These are phyloP conservation scores for Leccinum ochraceum DNA, from an alignment of 768 basidiomycete genomes.

Conservation along the genomic window DNA sequence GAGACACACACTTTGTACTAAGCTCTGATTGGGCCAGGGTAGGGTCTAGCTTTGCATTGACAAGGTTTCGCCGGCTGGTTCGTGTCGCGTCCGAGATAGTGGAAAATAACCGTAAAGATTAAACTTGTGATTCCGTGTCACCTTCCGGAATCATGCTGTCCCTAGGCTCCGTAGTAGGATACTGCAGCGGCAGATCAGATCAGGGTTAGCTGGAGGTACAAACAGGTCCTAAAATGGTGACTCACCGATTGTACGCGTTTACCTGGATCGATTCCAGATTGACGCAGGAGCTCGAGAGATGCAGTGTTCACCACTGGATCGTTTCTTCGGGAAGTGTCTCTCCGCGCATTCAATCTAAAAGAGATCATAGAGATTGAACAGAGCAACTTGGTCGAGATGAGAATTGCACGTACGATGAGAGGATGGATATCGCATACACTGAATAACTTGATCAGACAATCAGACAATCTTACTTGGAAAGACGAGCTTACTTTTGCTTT, in stretches of 20 bases:
- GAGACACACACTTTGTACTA: not conserved
- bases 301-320: not conserved
- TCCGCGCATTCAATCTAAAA: slow-evolving; percentile 1
- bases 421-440: slow-evolving; percentile 22
- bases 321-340: not conserved
- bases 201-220: not conserved
- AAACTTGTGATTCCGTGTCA: not conserved
- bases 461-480: not conserved
- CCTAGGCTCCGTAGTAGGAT: not conserved
- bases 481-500: not conserved
- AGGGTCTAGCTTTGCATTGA: too few species aligned
- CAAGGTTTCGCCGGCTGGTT: too few species aligned
- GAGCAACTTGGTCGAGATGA: not conserved
- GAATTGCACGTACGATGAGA: slow-evolving; percentile 14
- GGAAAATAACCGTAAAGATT: not conserved
- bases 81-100: too few species aligned
- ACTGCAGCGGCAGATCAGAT: not conserved
- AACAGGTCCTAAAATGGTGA: not conserved
- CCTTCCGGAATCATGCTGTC: not conserved
- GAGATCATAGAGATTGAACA: not conserved
- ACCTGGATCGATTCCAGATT: not conserved
- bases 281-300: not conserved
- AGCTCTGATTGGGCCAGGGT: too few species aligned
- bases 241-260: not conserved
- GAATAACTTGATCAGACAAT: not conserved